These are phyloP conservation scores for Azolla pinnata DNA, from an alignment of 75 land plant species.

Conservation along the genomic window DNA sequence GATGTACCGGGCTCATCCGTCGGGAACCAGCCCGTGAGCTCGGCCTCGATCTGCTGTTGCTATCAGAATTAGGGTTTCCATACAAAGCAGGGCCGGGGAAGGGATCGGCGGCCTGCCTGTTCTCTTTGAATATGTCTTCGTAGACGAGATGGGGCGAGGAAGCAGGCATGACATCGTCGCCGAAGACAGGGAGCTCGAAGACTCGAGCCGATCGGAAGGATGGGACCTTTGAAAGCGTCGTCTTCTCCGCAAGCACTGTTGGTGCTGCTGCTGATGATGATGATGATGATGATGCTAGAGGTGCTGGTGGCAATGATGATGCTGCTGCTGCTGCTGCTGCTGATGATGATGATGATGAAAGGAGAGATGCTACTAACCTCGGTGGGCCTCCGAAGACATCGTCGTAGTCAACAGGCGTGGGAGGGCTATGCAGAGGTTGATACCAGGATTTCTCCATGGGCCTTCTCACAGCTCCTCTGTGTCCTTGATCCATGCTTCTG, in stretches of 20 bases:
- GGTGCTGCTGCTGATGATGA: too few relatives aligned
- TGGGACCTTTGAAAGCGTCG: too few relatives aligned
- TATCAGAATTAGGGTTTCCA: neutral
- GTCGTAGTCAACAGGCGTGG: slow-evolving; percentile 12
- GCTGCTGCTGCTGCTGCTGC: too few relatives aligned
- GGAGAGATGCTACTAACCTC: neutral
- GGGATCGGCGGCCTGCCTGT: neutral
- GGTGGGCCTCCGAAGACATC: slow-evolving; percentile 22
- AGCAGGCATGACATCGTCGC: neutral
- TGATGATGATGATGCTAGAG: too few relatives aligned
- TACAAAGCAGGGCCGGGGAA: neutral
- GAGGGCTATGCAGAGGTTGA: too few relatives aligned
- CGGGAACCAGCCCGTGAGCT: neutral
- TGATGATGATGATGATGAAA: too few relatives aligned
- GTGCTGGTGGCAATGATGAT: too few relatives aligned
- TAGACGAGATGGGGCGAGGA: neutral
- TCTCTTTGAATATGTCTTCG: neutral
- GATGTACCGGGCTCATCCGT: neutral
- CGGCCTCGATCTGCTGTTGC: neutral
- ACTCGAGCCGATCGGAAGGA: too few relatives aligned
- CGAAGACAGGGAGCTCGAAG: neutral
- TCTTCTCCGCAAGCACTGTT: too few relatives aligned
- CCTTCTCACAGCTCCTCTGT: too few relatives aligned
- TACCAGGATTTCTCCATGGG: too few relatives aligned
- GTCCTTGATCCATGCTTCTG: too few relatives aligned